Percentiles rank a stretch among this genome's conserved stretches.
phyloP scores from a whole-genome alignment of 1,284 basidiomycete species.

The Trametes sp. region DNA sequence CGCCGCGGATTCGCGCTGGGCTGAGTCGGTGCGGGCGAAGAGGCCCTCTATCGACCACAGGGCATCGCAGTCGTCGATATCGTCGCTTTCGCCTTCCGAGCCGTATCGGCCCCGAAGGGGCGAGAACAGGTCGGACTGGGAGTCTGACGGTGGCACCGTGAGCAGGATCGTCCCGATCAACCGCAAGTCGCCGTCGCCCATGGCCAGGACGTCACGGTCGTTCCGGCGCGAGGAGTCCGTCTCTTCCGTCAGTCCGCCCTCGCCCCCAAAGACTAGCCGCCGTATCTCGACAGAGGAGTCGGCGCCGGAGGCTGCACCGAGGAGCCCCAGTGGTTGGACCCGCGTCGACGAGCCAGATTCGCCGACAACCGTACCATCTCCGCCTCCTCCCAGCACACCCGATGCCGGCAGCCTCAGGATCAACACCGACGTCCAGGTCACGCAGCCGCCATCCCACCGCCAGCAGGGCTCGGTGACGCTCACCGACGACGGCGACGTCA shows the following conservation, averaged over 20 bases:
- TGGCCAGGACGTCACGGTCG: slow-evolving; percentile 65
- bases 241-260: slow-evolving; percentile 37
- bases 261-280: slow-evolving; percentile 33
- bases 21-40: slow-evolving; percentile 54
- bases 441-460: slow-evolving; percentile 39
- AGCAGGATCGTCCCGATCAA: slow-evolving; percentile 70
- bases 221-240: slow-evolving; percentile 46
- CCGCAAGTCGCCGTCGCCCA: slow-evolving; percentile 72
- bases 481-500: slow-evolving; percentile 40
- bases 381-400: slow-evolving; percentile 52
- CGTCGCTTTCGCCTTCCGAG: slow-evolving; percentile 65
- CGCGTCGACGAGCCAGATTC: slow-evolving; percentile 48
- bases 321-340: slow-evolving; percentile 42
- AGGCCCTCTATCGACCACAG: slow-evolving; percentile 48
- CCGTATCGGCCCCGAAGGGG: slow-evolving; percentile 27
- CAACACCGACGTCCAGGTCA: slow-evolving; percentile 37
- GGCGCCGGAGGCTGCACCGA: slow-evolving; percentile 29
- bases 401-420: slow-evolving; percentile 35
- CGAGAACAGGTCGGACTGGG: slow-evolving; percentile 53
- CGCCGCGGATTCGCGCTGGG: slow-evolving; percentile 50
- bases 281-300: slow-evolving; percentile 35
- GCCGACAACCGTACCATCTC: slow-evolving; percentile 49
- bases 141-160: slow-evolving; percentile 56
- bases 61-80: slow-evolving; percentile 67
- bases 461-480: slow-evolving; percentile 48